Conservation (phyloP, 305 asterid species). For the Fraxinus baroniana region DNA sequence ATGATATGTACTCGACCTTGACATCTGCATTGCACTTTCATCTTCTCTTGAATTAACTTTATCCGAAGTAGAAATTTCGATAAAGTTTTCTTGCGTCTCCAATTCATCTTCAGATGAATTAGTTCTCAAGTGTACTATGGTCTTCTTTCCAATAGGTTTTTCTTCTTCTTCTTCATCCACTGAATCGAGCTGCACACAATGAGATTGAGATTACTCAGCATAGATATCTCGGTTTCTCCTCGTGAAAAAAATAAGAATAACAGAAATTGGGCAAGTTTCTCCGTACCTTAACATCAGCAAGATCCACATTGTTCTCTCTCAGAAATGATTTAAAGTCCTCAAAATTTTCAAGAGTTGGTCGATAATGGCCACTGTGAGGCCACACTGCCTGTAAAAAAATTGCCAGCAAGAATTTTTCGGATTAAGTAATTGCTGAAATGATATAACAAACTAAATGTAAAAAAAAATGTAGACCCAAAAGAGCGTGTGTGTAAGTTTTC, state of each 20-base stretch:
- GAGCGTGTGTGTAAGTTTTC: not conserved
- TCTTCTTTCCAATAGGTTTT: conserved; percentile 34
- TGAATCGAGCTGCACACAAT: conserved; percentile 56
- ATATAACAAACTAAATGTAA: not conserved
- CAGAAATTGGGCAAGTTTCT: not conserved
- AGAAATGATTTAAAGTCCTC: conserved; percentile 74
- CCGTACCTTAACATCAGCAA: conserved; percentile 66
- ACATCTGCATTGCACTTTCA: conserved; percentile 16
- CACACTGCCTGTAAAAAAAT: conserved; percentile 70
- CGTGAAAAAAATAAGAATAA: not conserved
- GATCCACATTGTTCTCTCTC: conserved; percentile 63
- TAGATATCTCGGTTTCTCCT: not conserved
- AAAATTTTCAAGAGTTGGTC: conserved; percentile 85
- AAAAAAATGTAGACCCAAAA: not conserved
- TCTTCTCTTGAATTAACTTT: conserved; percentile 26
- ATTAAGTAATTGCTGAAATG: not conserved
- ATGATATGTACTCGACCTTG: conserved; percentile 20
- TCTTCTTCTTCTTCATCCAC: conserved; percentile 45
- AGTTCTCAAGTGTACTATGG: conserved; percentile 37
- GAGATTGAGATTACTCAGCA: conserved; percentile 20
- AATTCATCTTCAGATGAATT: conserved; percentile 66
- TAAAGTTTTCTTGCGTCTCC: conserved; percentile 34
- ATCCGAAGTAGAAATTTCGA: conserved; percentile 19
- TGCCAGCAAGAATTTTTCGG: conserved; percentile 6
- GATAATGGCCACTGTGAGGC: conserved; percentile 98